phyloP scores from a whole-genome alignment of 2,329 filamentous ascomycete species.

The Metarhizium album region DNA sequence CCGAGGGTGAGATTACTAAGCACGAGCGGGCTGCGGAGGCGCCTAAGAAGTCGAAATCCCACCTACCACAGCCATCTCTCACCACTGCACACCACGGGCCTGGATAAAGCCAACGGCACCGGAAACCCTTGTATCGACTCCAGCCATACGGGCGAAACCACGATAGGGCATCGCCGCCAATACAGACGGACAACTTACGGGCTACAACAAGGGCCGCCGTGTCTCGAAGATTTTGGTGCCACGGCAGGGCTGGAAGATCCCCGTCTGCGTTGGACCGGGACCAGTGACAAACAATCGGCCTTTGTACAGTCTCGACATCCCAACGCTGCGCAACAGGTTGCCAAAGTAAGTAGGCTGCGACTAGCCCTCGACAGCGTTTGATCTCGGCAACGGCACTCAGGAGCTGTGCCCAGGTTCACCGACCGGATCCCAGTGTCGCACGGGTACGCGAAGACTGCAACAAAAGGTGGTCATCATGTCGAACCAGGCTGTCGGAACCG shows the following conservation, averaged over 20 bases:
- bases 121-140: background rate
- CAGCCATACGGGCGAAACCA: background rate
- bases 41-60: constrained; percentile 13
- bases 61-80: constrained; percentile 24
- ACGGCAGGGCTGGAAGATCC: background rate
- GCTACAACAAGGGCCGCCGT: background rate
- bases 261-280: background rate
- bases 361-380: background rate
- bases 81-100: constrained; percentile 26
- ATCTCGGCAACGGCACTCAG: background rate
- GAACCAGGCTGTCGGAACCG: constrained; percentile 53
- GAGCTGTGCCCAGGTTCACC: constrained; percentile 1
- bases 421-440: constrained; percentile 5
- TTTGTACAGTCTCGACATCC: background rate
- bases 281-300: background rate
- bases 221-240: background rate
- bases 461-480: constrained; percentile 35
- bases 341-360: background rate
- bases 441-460: constrained; percentile 5
- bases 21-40: background rate
- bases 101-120: constrained; percentile 6
- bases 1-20: constrained; percentile 7
- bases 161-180: background rate
- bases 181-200: background rate
- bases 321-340: background rate